Evolutionary conservation across 2,329 filamentous ascomycete genomes (phyloP).

Genomic region (Beauveria rudraprayagi): DNA sequence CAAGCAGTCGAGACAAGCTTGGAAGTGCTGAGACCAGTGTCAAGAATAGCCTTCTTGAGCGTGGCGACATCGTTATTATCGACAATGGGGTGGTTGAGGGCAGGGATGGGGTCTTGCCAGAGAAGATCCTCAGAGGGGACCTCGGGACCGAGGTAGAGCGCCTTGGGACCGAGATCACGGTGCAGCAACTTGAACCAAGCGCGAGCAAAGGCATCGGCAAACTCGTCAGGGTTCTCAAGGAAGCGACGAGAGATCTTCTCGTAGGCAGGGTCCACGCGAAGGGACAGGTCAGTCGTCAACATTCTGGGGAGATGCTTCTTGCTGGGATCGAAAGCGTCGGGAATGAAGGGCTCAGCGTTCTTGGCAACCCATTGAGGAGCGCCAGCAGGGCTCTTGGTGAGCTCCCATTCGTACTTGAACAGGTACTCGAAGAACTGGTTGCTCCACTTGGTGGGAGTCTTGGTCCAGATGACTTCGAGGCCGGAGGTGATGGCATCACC

Average conservation of each 20-base stretch:
- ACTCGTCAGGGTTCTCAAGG: conserved; percentile 59
- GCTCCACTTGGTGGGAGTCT: conserved; percentile 68
- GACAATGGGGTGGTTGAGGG: conserved; percentile 48
- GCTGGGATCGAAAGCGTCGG: conserved; percentile 59
- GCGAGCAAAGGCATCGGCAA: conserved; percentile 60
- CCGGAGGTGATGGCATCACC: conserved; percentile 66
- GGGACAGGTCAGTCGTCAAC: conserved; percentile 66
- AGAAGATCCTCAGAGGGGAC: conserved; percentile 59
- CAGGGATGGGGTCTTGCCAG: conserved; percentile 69
- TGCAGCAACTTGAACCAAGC: conserved; percentile 82
- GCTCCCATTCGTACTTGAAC: conserved; percentile 72
- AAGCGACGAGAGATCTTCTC: conserved; percentile 69
- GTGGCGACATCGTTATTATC: conserved; percentile 53
- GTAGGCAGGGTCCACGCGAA: conserved; percentile 63
- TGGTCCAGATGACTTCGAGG: conserved; percentile 73
- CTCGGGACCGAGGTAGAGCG: conserved; percentile 68
- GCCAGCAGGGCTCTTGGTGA: conserved; percentile 66
- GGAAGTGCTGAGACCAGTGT: conserved; percentile 48
- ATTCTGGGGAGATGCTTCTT: conserved; percentile 71
- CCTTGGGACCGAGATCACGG: conserved; percentile 66
- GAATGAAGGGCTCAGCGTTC: conserved; percentile 59
- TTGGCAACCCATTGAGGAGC: conserved; percentile 72
- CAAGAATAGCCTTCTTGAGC: conserved; percentile 62
- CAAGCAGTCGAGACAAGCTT: conserved; percentile 61
- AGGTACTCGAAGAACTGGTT: conserved; percentile 68